These are phyloP conservation scores for Solanum chiquidenum DNA, from an alignment of 257 asterid species.

Conservation along the genomic window DNA sequence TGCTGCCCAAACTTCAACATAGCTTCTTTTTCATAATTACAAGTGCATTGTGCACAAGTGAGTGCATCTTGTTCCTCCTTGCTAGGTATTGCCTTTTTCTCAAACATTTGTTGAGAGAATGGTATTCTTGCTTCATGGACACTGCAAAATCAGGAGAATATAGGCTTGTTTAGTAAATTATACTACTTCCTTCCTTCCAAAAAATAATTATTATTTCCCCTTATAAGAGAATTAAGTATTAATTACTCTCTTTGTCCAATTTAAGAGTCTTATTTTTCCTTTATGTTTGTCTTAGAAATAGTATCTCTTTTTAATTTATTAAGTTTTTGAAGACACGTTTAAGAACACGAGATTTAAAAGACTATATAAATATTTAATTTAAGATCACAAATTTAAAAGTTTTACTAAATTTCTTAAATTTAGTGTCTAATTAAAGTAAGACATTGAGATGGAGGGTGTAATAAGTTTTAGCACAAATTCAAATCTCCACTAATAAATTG, in stretches of 20 bases:
- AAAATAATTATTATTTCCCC: not conserved
- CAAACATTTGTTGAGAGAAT: slow-evolving; percentile 27
- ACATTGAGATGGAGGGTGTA: not conserved
- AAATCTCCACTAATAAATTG: not conserved
- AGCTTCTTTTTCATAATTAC: slow-evolving; percentile 60
- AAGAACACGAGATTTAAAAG: too few species aligned
- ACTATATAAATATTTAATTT: too few species aligned
- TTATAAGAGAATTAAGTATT: too few species aligned
- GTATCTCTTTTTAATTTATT: not conserved
- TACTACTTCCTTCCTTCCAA: not conserved
- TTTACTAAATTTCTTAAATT: too few species aligned
- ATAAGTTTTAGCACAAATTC: not conserved
- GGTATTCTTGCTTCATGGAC: slow-evolving; percentile 33
- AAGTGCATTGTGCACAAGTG: slow-evolving; percentile 55
- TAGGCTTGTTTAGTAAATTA: not conserved
- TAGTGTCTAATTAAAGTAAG: not conserved
- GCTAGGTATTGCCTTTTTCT: slow-evolving; percentile 20
- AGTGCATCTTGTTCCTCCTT: slow-evolving; percentile 40
- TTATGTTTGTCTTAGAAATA: not conserved
- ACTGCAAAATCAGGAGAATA: slow-evolving; percentile 15
- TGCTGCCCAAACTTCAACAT: slow-evolving; percentile 21
- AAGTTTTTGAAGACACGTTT: not conserved
- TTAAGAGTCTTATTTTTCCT: not conserved
- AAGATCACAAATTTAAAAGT: too few species aligned
- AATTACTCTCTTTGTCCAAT: not conserved